These are phyloP conservation scores for Sporisorium exsertum DNA, from an alignment of 1,284 basidiomycete species.

Conservation along the genomic window DNA sequence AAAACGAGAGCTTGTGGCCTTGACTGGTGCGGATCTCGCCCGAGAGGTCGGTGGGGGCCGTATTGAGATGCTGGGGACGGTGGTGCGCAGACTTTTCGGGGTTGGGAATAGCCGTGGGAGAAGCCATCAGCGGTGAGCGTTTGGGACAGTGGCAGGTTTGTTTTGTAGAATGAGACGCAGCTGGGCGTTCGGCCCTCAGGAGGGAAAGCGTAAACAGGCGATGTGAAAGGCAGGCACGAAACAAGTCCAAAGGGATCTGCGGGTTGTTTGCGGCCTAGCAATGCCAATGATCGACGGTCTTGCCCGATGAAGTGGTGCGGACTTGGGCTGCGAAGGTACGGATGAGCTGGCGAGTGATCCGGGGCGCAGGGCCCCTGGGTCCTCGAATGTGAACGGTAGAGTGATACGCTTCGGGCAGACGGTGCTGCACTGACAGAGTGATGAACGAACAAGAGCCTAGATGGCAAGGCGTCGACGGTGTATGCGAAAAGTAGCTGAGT, in stretches of 20 bases:
- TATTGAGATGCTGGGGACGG: constrained; percentile 24
- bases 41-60: constrained; percentile 27
- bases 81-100: constrained; percentile 57
- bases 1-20: constrained; percentile 44
- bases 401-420: constrained; percentile 22
- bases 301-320: background rate
- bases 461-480: background rate
- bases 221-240: background rate
- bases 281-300: background rate
- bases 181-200: too few relatives aligned
- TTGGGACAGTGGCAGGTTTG: background rate
- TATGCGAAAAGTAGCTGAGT: background rate
- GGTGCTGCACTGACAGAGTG: constrained; percentile 24
- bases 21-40: constrained; percentile 48
- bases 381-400: constrained; percentile 23
- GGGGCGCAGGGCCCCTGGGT: constrained; percentile 53
- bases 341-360: constrained; percentile 33
- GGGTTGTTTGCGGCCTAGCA: background rate
- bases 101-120: constrained; percentile 57
- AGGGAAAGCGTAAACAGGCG: too few relatives aligned
- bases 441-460: background rate
- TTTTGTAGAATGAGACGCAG: background rate
- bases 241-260: too few relatives aligned
- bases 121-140: constrained; percentile 39
- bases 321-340: constrained; percentile 4